Base-by-base conservation (phyloP, 2,329 filamentous ascomycete species). In the Cordyceps tenuipes region DNA sequence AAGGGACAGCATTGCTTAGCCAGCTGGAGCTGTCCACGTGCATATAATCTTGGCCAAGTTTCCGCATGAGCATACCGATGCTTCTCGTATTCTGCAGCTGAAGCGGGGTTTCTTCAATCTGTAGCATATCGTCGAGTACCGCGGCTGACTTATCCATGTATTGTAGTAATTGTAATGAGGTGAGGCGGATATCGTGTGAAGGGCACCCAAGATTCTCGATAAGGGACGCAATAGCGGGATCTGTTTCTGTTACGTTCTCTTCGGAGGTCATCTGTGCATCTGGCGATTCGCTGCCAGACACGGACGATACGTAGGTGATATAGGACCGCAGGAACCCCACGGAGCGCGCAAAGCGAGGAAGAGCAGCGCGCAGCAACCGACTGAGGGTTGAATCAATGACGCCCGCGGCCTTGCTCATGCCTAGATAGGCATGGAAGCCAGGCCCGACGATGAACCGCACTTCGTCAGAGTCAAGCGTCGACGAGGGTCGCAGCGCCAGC, bases 31-130 rank as follows among this genome's bases (percentile, higher is more conserved):
- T 75, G 46, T 78, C 76, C 10, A 87, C 69, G 26, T 81, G 77
- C 6, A 81, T 74, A 69, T 94, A 96, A 34, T 74, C 74, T 58
- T 80, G 75, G 15, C 87, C 79, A 48, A 97, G 79, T 67, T 90
- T 91, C 51, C 93, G 88, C 58, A 97, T 82, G 63, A 93, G 86
- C 82, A 97, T 95, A 2, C 90, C 87, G 39, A 96, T 83, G 19
- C 84, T 84, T 60, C 94, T 84, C 55, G 85, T 83, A 54, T 88
- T 90, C 60, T 92, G 84, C 4, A 66, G 78, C 51, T 83, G 84
- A n/a, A 96, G 74, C 0, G 90, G 86, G 6, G 87, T 90, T 63
- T 91, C 82, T 71, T 97, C 92, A 17, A 92, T 85, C 63, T 90
- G 82, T 17, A 92, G 79, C 74, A 96, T 93, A 7, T 85, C 69